Conservation (phyloP, 78 protist species). For the Chrysochromulina parva region DNA sequence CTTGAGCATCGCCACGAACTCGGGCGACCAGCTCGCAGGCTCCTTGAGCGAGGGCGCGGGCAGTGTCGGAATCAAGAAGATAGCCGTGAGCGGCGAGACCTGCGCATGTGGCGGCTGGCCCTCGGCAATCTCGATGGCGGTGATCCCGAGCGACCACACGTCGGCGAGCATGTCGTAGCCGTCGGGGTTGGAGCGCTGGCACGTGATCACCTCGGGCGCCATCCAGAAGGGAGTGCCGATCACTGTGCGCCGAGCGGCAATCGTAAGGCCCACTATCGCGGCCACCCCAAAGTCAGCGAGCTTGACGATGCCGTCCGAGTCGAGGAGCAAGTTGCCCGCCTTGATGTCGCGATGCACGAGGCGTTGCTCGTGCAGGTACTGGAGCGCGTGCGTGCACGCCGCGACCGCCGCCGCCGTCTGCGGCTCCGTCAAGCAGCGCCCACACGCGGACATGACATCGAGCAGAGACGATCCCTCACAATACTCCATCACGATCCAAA, state of each 20-base stretch:
- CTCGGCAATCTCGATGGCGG: constrained; percentile 95
- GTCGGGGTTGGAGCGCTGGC: neutral
- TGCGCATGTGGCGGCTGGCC: constrained; percentile 93
- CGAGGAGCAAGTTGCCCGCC: constrained; percentile 47
- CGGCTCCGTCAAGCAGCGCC: neutral
- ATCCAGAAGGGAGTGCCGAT: constrained; percentile 81
- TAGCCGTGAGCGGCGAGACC: constrained; percentile 89
- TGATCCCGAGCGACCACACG: constrained; percentile 98
- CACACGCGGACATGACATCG: neutral
- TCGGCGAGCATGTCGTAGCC: constrained; percentile 86
- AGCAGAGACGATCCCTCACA: neutral
- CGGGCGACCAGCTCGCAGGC: constrained; percentile 69
- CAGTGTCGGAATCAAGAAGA: constrained; percentile 88
- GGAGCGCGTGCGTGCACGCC: neutral
- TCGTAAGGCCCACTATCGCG: neutral
- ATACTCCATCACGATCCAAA: constrained; percentile 28
- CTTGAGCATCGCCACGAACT: constrained; percentile 81
- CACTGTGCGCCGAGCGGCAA: constrained; percentile 7
- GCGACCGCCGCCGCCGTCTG: neutral
- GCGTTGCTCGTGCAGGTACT: constrained; percentile 13
- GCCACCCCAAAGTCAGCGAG: constrained; percentile 53
- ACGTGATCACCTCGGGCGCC: constrained; percentile 90
- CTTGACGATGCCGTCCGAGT: neutral
- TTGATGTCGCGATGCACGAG: constrained; percentile 49
- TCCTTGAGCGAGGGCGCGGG: constrained; percentile 87